Evolutionary conservation across 805 yeast genomes (phyloP), one percentile per base, ranked within the genome.

Genomic region (Nakazawaea wyomingensis): DNA sequence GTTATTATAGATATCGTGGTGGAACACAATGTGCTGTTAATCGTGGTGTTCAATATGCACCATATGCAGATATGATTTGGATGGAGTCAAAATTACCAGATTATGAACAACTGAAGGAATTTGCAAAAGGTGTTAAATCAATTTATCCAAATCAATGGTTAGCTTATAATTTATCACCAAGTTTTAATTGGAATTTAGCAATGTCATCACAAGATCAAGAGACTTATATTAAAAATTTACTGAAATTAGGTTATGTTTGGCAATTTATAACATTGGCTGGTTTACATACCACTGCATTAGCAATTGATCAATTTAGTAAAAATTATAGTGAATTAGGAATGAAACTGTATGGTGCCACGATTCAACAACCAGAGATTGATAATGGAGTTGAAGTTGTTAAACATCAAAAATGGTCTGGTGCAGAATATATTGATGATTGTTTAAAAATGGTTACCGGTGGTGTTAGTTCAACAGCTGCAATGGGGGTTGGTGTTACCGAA

Each of bases 371-470:
- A 48, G 98, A 91, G 72, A 85, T 90, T 63, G 87, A 82, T 56
- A 72, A 72, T 47, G 90, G 87, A 51, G 96, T 90, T 52, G 98
- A 91, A 66, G 96, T 91, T 47, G 95, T 91, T 50, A 91, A 89
- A 74, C 98, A 91, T 67, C 98, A 91, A 68, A 88, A 90, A 66
- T 91, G 98, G 98, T 88, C 96, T 34, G 98, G 98, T 61, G 98
- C 98, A 24, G 96, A 87, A 68, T 90, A 88, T 71, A 84, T 91
- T 59, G 98, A 91, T 66, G 82, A 87, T 47, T 72, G 91, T 59
- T 80, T 91, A 64, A 89, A 83, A 66, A 72, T 88, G 66, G 93
- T 89, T 20, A 82, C 93, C 44, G 97, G 97, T 56, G 98, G 98
- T 69, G 85, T 90, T 46, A 75, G 90, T 40, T 83, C 95, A 16